phyloP scores from a whole-genome alignment of 2,329 filamentous ascomycete genomes.

The Taxawa tesnikishii region DNA sequence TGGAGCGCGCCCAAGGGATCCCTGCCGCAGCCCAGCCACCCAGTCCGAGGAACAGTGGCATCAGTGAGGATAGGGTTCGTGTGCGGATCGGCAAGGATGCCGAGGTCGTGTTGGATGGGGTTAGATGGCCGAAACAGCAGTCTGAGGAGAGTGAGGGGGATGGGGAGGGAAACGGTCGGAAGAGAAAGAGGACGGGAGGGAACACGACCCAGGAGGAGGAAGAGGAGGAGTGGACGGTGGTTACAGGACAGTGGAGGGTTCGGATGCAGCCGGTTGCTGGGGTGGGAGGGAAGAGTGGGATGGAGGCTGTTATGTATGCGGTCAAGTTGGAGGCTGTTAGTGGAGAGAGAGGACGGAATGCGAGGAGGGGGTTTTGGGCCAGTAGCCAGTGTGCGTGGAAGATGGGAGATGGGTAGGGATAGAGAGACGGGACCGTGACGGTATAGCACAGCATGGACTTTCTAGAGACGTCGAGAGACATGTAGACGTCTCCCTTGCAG shows the following conservation, averaged over 20 bases:
- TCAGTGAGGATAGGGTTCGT: slow-evolving; percentile 59
- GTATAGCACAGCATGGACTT: no score
- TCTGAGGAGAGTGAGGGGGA: slow-evolving; percentile 4
- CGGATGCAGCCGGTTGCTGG: slow-evolving; percentile 12
- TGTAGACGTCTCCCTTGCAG: no score
- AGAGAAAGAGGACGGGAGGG: slow-evolving; percentile 3
- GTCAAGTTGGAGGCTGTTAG: slow-evolving; percentile 19
- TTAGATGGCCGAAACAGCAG: slow-evolving; percentile 6
- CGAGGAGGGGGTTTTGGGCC: slow-evolving; percentile 12
- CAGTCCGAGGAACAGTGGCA: slow-evolving; percentile 55
- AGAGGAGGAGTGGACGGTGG: slow-evolving; percentile 13
- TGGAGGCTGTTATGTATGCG: slow-evolving; percentile 17
- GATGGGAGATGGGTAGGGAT: no score
- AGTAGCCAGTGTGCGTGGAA: no score
- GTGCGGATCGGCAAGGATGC: slow-evolving; percentile 50
- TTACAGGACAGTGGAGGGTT: slow-evolving; percentile 16
- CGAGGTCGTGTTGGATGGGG: slow-evolving; percentile 42
- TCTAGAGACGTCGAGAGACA: no score
- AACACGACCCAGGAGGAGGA: slow-evolving; percentile 8
- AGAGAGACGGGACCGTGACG: no score
- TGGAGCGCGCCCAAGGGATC: slow-evolving; percentile 44
- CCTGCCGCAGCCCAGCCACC: slow-evolving; percentile 44
- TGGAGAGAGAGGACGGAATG: slow-evolving; percentile 14
- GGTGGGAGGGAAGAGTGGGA: slow-evolving; percentile 10
- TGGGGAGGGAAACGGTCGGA: slow-evolving; percentile 4